phyloP scores from a whole-genome alignment of 345 rosid genomes.

The Psidium guajava region DNA sequence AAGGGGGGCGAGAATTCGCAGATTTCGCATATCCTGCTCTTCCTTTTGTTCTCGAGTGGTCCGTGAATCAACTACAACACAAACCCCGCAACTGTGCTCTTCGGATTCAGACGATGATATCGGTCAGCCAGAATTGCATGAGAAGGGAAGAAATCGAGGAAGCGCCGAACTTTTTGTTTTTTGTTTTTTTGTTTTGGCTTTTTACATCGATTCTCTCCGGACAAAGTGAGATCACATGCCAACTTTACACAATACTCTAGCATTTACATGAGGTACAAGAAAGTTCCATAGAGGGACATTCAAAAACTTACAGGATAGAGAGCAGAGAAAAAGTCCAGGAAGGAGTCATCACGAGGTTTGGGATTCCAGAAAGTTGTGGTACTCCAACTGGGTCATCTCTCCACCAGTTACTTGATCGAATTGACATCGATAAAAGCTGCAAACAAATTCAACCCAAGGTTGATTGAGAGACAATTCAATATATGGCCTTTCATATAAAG shows the following conservation, averaged over 20 bases:
- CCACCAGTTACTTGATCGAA: slow-evolving; percentile 88
- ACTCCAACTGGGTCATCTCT: slow-evolving; percentile 83
- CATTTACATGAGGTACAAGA: not conserved
- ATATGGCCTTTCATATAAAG: not conserved
- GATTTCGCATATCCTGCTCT: not conserved
- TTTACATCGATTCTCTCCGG: not conserved
- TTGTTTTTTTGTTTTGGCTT: not conserved
- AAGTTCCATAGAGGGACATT: not conserved
- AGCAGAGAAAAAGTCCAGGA: not conserved
- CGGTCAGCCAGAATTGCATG: not conserved
- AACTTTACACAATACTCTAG: not conserved
- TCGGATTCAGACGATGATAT: not conserved
- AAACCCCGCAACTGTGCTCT: not conserved
- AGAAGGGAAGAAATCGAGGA: not conserved
- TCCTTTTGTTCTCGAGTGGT: not conserved
- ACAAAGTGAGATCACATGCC: not conserved
- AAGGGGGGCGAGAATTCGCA: not conserved
- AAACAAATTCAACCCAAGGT: slow-evolving; percentile 1
- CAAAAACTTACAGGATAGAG: not conserved
- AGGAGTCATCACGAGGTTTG: slow-evolving; percentile 20
- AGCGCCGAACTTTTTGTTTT: not conserved
- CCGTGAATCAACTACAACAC: not conserved
- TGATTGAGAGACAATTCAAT: not conserved
- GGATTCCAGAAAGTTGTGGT: slow-evolving; percentile 76
- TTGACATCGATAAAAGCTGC: slow-evolving; percentile 86